These are phyloP conservation scores for Aspergillus caelatus DNA, from an alignment of 2,329 filamentous ascomycete genomes.

Conservation along the genomic window DNA sequence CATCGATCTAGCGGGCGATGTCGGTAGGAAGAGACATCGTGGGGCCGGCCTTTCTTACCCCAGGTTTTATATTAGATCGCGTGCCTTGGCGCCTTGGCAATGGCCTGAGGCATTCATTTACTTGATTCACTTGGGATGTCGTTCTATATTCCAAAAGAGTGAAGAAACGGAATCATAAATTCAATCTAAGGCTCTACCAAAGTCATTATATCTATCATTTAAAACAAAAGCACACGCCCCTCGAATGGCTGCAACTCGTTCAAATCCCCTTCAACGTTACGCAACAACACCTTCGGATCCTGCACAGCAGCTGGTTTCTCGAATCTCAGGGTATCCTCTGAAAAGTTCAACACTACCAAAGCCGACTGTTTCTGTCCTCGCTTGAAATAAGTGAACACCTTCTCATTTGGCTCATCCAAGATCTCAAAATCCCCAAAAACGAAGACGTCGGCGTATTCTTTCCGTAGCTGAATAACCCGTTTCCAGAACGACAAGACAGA, in stretches of 20 bases:
- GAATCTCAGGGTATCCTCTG: slow-evolving; percentile 6
- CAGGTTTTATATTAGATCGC: background rate
- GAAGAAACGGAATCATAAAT: background rate
- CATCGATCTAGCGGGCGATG: background rate
- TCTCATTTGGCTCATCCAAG: slow-evolving; percentile 54
- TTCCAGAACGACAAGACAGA: slow-evolving; percentile 65
- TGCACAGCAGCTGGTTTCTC: background rate
- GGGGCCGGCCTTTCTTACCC: background rate
- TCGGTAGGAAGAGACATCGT: background rate
- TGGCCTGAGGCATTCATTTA: background rate
- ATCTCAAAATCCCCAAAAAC: slow-evolving; percentile 67
- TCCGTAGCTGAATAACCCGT: slow-evolving; percentile 59
- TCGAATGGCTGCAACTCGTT: slow-evolving; percentile 34
- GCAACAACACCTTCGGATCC: slow-evolving; percentile 25
- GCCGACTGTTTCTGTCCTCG: background rate
- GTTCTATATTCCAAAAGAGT: background rate
- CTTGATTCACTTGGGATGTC: background rate
- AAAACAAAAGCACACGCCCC: slow-evolving; percentile 27
- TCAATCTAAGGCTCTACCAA: background rate
- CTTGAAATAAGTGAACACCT: slow-evolving; percentile 51
- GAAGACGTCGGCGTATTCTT: slow-evolving; percentile 62
- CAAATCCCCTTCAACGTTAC: slow-evolving; percentile 23
- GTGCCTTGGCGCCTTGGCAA: background rate
- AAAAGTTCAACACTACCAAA: slow-evolving; percentile 23
- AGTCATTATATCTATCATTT: background rate